phyloP scores from a whole-genome alignment of 2,329 filamentous ascomycete genomes.

The Aspergillus niger region DNA sequence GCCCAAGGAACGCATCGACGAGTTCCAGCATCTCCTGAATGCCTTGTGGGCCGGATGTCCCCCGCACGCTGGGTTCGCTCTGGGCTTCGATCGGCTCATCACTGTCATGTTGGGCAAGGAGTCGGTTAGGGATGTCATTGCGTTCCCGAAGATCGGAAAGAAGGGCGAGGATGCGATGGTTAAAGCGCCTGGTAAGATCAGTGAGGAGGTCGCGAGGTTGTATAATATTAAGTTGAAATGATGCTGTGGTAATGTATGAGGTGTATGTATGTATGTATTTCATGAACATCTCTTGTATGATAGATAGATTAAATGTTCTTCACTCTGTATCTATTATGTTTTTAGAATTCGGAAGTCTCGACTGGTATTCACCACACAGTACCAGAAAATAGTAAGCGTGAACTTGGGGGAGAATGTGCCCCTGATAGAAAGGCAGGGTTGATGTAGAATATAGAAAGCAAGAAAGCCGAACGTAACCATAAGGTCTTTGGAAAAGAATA shows the following conservation, averaged over 20 bases:
- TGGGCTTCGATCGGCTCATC: conserved; percentile 87
- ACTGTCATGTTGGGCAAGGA: conserved; percentile 75
- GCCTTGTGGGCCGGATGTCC: conserved; percentile 85
- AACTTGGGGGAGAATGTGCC: too few species aligned
- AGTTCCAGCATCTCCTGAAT: conserved; percentile 83
- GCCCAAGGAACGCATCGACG: conserved; percentile 67
- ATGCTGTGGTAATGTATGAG: not conserved
- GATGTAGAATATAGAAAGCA: not conserved
- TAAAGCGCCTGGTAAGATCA: conserved; percentile 71
- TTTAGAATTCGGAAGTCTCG: too few species aligned
- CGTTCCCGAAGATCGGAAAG: conserved; percentile 90
- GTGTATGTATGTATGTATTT: not conserved
- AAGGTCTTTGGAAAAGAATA: too few species aligned
- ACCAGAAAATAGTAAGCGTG: too few species aligned
- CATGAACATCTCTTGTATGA: too few species aligned
- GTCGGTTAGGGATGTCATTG: conserved; percentile 89
- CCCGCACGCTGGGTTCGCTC: conserved; percentile 88
- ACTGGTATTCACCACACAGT: too few species aligned
- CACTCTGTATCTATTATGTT: not conserved
- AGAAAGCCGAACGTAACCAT: not conserved
- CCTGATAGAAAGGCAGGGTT: too few species aligned
- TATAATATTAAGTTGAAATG: conserved; percentile 54
- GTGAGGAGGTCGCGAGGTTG: conserved; percentile 58
- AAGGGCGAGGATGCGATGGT: conserved; percentile 86
- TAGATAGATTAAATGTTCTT: too few species aligned